A percentile compares a stretch with the other conserved stretches of the same genome.
Evolutionary conservation across 2,329 filamentous ascomycete genomes (phyloP).

Genomic region (Exophiala mesophila): DNA sequence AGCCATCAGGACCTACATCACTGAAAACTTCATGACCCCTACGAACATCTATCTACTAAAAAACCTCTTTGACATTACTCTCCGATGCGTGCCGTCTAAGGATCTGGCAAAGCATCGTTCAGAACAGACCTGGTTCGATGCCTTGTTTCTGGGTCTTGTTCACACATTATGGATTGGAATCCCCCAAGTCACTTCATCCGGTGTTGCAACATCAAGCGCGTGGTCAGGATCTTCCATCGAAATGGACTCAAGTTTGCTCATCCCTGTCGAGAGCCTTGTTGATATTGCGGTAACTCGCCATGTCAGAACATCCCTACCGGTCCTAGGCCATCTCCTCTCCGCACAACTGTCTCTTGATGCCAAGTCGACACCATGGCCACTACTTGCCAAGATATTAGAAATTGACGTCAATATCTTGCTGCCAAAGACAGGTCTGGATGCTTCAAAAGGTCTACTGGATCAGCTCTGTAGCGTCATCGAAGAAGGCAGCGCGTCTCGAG

Average conservation of each 20-base stretch:
- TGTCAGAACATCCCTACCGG: constrained; percentile 36
- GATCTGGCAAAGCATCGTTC: constrained; percentile 39
- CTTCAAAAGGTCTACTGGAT: constrained; percentile 34
- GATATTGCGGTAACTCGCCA: constrained; percentile 36
- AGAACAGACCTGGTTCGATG: constrained; percentile 48
- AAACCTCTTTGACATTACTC: constrained; percentile 33
- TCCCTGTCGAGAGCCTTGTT: constrained; percentile 36
- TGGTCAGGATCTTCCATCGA: constrained; percentile 5
- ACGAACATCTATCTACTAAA: neutral
- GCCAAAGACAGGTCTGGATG: constrained; percentile 39
- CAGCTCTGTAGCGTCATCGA: constrained; percentile 32
- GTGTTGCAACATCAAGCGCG: constrained; percentile 16
- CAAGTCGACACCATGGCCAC: constrained; percentile 32
- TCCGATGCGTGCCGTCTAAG: constrained; percentile 38
- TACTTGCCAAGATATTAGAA: constrained; percentile 39
- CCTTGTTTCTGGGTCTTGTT: constrained; percentile 41
- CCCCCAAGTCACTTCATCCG: constrained; percentile 17
- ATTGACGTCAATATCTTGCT: constrained; percentile 41
- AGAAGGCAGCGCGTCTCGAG: constrained; percentile 7
- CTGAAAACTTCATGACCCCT: neutral
- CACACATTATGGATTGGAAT: constrained; percentile 34
- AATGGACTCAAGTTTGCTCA: constrained; percentile 31
- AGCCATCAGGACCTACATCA: neutral
- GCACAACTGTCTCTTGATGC: constrained; percentile 36
- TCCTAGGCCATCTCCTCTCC: constrained; percentile 38